Evolutionary conservation across 2,329 filamentous ascomycete species (phyloP).

Genomic region (Ceratocystis variospora): DNA sequence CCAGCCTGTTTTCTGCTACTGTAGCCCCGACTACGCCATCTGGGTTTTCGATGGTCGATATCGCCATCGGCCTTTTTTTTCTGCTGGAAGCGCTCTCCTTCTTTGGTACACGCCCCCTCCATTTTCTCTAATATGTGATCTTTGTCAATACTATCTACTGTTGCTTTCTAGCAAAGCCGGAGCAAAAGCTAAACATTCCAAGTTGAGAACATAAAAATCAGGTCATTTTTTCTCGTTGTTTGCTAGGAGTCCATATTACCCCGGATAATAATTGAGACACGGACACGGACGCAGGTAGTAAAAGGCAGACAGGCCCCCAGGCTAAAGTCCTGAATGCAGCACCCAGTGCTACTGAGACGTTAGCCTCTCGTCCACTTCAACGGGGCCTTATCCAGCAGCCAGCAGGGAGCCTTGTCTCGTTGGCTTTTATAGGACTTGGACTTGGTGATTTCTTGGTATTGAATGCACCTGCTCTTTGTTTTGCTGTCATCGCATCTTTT

Average conservation of each 20-base stretch:
- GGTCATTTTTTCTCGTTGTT: not conserved
- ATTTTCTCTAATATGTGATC: too few species aligned
- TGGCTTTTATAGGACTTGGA: too few species aligned
- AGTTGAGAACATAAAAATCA: not conserved
- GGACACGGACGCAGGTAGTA: not conserved
- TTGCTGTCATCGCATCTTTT: slow-evolving; percentile 3
- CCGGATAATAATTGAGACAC: not conserved
- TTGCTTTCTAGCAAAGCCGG: not conserved
- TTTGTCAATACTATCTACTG: too few species aligned
- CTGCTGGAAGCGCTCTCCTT: too few species aligned
- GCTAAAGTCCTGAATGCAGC: too few species aligned
- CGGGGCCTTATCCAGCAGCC: not conserved
- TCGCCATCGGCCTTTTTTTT: too few species aligned
- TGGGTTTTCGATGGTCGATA: too few species aligned
- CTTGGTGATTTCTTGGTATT: not conserved
- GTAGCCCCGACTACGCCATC: too few species aligned
- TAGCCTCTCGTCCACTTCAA: not conserved
- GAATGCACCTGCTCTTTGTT: not conserved
- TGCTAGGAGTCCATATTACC: not conserved
- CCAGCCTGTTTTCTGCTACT: not conserved
- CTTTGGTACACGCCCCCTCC: too few species aligned
- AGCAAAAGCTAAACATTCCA: not conserved
- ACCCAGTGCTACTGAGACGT: not conserved
- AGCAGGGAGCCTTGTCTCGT: too few species aligned
- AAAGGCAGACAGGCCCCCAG: not conserved